phyloP scores from a whole-genome alignment of 1,284 basidiomycete genomes.

The Ceratorhiza oryzae-sativae region DNA sequence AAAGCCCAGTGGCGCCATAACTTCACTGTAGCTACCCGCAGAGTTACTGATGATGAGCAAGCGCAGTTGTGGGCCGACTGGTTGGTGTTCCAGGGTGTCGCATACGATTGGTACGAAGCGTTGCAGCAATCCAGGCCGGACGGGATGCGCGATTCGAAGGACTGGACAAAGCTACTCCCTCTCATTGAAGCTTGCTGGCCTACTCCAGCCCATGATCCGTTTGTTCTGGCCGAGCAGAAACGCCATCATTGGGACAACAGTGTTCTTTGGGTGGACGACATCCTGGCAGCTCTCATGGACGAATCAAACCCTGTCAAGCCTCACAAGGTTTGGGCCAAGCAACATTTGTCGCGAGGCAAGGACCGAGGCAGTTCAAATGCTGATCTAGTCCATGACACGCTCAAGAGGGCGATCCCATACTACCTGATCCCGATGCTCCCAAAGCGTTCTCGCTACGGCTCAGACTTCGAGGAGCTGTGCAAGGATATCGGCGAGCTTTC shows the following conservation, averaged over 20 bases:
- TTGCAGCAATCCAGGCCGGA: background rate
- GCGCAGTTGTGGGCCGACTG: slow-evolving; percentile 3
- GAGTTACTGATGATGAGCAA: background rate
- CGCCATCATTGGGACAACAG: background rate
- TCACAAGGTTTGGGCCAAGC: slow-evolving; percentile 13
- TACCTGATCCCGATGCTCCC: background rate
- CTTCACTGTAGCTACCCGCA: background rate
- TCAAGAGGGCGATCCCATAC: background rate
- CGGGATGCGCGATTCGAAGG: background rate
- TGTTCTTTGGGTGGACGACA: background rate
- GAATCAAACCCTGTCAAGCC: background rate
- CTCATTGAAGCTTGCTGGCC: slow-evolving; percentile 9
- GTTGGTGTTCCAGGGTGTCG: background rate
- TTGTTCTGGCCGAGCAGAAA: background rate
- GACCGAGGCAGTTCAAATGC: background rate
- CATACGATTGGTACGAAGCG: background rate
- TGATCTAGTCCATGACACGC: slow-evolving; percentile 13
- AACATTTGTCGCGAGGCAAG: background rate
- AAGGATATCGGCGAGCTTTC: slow-evolving; percentile 1
- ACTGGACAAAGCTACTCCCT: background rate
- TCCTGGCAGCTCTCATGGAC: background rate
- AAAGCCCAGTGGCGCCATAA: background rate
- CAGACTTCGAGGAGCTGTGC: slow-evolving; percentile 1
- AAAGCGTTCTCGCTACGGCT: background rate
- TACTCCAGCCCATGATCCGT: background rate